Base-by-base conservation (phyloP, 2,329 filamentous ascomycete genomes). In the Aspergillus hortae region DNA sequence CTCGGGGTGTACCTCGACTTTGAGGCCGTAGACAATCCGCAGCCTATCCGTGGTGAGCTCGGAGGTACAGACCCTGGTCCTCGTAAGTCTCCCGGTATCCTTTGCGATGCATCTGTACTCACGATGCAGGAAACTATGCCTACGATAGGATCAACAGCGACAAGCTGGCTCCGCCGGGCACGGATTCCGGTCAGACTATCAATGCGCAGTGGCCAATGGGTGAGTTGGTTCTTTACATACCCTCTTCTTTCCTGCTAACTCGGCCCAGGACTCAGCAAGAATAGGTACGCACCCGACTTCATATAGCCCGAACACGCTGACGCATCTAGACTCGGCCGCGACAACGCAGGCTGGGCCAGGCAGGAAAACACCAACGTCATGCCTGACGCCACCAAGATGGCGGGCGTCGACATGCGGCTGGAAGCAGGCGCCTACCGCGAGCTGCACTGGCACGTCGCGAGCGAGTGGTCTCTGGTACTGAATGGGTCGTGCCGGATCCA, bases 351-450 rank as follows among this genome's bases (percentile, higher is more conserved):
- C 14, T 85, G 76, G 80, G 75, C 80, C 36, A 69, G 79, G 2
- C 75, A 83, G 62, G 78, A 83, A 62, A 83, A 83, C 59, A 67
- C 61, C 0, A 66, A 65, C 1, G 77, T 80, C 9, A 72, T 85
- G 52, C 81, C 82, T 1, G 62, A 51, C 53, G 67, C 79, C 6
- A 77, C 67, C 3, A 69, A 65, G 12, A 82, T 84, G 78, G 80
- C 81, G 0, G 81, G 80, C 41, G 81, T 84, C 0, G 77, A 84
- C 56, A 84, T 84, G 81, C 75, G 80, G 38, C 72, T 84, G 1
- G 76, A 74, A n/a, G 75, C 80, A 0, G 68, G 80, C 23, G 81
- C 78, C 0, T 85, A 85, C 55, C 78, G 84, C 17, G 83, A 87
- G 63, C 69, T 87, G 19, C 84, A 87, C 57, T 87, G 72, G 71